These are phyloP conservation scores for Neonectria neomacrospora DNA, from an alignment of 2,329 filamentous ascomycete genomes.

Conservation along the genomic window DNA sequence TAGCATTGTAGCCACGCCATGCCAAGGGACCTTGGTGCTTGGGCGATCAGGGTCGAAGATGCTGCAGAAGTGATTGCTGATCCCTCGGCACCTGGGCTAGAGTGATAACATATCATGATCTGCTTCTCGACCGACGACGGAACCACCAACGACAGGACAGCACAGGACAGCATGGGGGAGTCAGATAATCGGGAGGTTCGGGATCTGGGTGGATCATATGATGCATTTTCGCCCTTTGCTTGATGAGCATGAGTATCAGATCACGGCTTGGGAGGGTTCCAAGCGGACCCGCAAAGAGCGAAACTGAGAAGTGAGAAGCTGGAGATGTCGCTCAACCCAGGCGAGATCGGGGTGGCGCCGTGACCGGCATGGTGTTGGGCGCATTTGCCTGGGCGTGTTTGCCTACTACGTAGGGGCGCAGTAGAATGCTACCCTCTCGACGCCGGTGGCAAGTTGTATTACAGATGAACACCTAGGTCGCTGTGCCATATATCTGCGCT, in stretches of 20 bases:
- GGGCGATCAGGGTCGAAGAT: constrained; percentile 20
- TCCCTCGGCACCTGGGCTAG: neutral
- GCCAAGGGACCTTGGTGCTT: constrained; percentile 7
- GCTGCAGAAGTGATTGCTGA: neutral
- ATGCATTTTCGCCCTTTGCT: neutral
- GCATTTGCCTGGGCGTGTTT: neutral
- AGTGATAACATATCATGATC: neutral
- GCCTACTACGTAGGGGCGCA: constrained; percentile 4
- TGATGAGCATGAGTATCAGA: neutral
- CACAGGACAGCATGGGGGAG: neutral
- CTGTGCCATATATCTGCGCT: neutral
- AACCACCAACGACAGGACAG: neutral
- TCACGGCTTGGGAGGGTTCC: constrained; percentile 1
- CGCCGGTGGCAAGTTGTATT: constrained; percentile 17
- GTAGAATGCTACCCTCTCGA: constrained; percentile 20
- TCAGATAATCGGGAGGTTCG: constrained; percentile 2
- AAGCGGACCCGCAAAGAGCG: neutral
- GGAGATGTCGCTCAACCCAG: constrained; percentile 2
- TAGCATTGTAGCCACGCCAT: constrained; percentile 5
- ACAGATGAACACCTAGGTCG: too few species aligned
- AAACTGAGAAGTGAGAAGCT: neutral
- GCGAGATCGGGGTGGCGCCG: constrained; percentile 4
- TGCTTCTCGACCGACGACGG: neutral
- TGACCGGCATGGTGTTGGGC: constrained; percentile 14
- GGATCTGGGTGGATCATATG: neutral